Evolutionary conservation across 129 eudicot genomes (phyloP), one percentile per base, ranked within the genome.

Genomic region (Pulicaria dysenterica): DNA sequence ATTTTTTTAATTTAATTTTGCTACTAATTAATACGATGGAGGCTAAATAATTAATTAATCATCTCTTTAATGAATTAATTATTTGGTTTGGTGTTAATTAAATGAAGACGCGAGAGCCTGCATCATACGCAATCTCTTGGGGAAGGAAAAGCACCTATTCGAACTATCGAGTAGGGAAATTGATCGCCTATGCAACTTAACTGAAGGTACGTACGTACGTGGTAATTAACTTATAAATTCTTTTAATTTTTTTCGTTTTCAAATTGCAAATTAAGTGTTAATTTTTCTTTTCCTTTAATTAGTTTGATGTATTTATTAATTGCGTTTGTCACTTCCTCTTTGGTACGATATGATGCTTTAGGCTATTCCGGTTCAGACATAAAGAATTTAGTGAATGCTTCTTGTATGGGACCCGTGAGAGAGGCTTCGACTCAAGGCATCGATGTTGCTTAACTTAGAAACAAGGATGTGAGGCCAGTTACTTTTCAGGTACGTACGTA

Each of bases 391-490:
- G 99, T 94, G 74, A 94, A 94, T 79, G 99, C 90, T 84, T 89
- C 99, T 63, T 90, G 97, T 19, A 94, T 90, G 99, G 99, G 99
- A 58, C 99, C 99, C 19, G 83, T 88, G n/a, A 88, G 99, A 73
- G 97, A 87, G 70, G 98, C 95, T 70, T 77, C 87, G 61, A 80
- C 68, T 77, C 83, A 85, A 77, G 97, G 97, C 40, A 74, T 84
- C 6, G 87, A 84, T 57, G 90, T 93, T 19, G 86, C 87, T 64
- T 81, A 87, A 81, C 90, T 93, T 64, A 76, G 82, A 71, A 93
- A 85, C 69, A 96, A 93, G 77, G 98, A 90, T 70, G 85, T 93
- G 98, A 84, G 95, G 51, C 78, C 96, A 17, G 95, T 93, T 72
- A 84, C 80, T 76, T 71, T 90, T 72, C 73, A 83, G 90, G 98